A percentile compares a stretch with the other conserved stretches of the same genome.
Evolutionary conservation across 1,284 basidiomycete species (phyloP).

Genomic region (Papiliotrema fonsecae): DNA sequence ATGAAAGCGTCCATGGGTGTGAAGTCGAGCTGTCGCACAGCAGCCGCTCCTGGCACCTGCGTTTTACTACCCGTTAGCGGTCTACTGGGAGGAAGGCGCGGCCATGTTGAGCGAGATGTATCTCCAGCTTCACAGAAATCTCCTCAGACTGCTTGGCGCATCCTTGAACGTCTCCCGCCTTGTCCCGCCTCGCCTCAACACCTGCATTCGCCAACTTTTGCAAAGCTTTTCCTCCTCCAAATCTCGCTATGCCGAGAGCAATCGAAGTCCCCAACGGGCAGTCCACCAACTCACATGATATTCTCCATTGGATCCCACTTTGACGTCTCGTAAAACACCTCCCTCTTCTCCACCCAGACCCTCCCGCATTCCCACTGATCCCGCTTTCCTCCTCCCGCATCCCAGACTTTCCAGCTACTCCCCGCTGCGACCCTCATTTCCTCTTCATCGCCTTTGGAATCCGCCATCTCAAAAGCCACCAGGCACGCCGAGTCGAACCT

Average conservation of each 20-base stretch:
- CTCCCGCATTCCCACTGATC: slow-evolving; percentile 86
- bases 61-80: slow-evolving; percentile 22
- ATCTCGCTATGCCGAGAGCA: too few relatives aligned
- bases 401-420: slow-evolving; percentile 77
- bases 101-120: background rate
- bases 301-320: slow-evolving; percentile 77
- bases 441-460: slow-evolving; percentile 62
- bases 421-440: slow-evolving; percentile 73
- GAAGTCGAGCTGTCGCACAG: slow-evolving; percentile 60
- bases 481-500: slow-evolving; percentile 80
- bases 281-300: slow-evolving; percentile 76
- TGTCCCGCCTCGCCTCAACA: too few relatives aligned
- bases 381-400: slow-evolving; percentile 38
- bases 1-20: slow-evolving; percentile 92
- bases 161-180: too few relatives aligned
- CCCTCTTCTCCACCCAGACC: slow-evolving; percentile 88
- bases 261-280: too few relatives aligned
- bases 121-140: too few relatives aligned
- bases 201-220: too few relatives aligned
- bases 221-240: too few relatives aligned
- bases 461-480: slow-evolving; percentile 76
- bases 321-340: slow-evolving; percentile 83
- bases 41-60: slow-evolving; percentile 25
- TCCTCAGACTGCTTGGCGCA: too few relatives aligned
- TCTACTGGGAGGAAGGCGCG: too few relatives aligned